phyloP scores from a whole-genome alignment of 345 rosid genomes.

The Tarenaya hassleriana region DNA sequence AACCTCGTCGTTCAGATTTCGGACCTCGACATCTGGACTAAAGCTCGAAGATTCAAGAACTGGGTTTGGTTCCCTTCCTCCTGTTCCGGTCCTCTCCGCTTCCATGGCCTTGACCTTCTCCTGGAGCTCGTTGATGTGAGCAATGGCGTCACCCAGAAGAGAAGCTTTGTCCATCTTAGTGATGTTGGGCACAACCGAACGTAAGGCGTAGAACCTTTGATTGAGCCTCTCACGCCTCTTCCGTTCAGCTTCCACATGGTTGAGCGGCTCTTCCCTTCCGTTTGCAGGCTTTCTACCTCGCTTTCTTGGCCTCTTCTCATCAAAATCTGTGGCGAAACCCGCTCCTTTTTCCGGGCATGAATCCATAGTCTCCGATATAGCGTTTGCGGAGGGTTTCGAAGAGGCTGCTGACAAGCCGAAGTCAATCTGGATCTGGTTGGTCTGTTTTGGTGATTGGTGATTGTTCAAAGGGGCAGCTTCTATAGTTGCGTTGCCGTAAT shows the following conservation, averaged over 20 bases:
- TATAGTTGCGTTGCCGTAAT: conserved; percentile 37
- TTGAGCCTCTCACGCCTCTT: conserved; percentile 93
- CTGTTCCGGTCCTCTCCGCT: conserved; percentile 50
- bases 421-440: conserved; percentile 55
- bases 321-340: conserved; percentile 22
- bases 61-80: conserved; percentile 36
- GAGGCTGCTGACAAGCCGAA: conserved; percentile 48
- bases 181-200: conserved; percentile 97
- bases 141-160: conserved; percentile 81
- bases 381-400: conserved; percentile 43
- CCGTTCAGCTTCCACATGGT: conserved; percentile 98
- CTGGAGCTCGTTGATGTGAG: conserved; percentile 93
- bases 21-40: conserved; percentile 47
- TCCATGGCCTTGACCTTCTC: conserved; percentile 72
- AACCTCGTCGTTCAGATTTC: conserved; percentile 57
- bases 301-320: conserved; percentile 77
- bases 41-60: conserved; percentile 26
- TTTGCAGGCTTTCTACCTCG: conserved; percentile 96
- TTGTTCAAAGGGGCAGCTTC: conserved; percentile 41
- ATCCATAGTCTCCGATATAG: conserved; percentile 60
- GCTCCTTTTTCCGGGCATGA: conserved; percentile 51
- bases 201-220: conserved; percentile 83
- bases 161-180: conserved; percentile 99
- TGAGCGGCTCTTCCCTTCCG: conserved; percentile 94
- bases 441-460: conserved; percentile 37